These are phyloP conservation scores for Penicillium verrucosum DNA, from an alignment of 2,329 filamentous ascomycete genomes.

Conservation along the genomic window DNA sequence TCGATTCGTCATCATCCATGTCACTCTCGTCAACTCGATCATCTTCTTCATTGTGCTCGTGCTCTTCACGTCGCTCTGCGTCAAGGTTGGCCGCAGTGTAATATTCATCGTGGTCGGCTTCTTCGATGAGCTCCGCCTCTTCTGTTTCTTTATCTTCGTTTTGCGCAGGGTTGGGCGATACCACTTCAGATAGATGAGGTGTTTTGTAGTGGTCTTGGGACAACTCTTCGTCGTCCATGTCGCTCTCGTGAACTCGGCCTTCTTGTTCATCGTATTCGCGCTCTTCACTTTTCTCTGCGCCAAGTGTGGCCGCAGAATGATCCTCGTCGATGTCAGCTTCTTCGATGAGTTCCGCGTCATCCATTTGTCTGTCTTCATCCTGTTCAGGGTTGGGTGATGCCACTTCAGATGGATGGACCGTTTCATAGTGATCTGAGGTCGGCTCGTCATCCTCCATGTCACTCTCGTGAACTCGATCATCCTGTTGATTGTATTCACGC, in stretches of 20 bases:
- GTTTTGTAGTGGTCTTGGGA: neutral
- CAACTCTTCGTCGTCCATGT: conserved; percentile 20
- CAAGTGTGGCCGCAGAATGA: neutral
- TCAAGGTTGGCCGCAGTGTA: neutral
- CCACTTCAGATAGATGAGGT: neutral
- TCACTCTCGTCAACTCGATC: conserved; percentile 17
- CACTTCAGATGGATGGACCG: neutral
- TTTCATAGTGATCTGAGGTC: neutral
- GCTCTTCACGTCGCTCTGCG: neutral
- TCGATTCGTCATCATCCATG: conserved; percentile 18
- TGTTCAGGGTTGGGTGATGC: neutral
- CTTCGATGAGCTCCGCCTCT: neutral
- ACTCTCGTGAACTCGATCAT: conserved; percentile 13
- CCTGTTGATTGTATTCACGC: neutral
- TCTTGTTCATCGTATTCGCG: conserved; percentile 1
- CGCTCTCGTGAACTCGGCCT: conserved; percentile 15
- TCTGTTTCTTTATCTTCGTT: neutral
- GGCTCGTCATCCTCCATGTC: conserved; percentile 20
- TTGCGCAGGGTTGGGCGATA: neutral
- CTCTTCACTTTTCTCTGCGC: neutral
- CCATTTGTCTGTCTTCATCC: neutral
- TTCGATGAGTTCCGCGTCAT: neutral
- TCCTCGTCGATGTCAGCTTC: neutral
- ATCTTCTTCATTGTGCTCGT: conserved; percentile 1
- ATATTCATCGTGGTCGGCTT: neutral